phyloP scores from a whole-genome alignment of 1,139 yeast genomes.

The Lipomyces yarrowii region DNA sequence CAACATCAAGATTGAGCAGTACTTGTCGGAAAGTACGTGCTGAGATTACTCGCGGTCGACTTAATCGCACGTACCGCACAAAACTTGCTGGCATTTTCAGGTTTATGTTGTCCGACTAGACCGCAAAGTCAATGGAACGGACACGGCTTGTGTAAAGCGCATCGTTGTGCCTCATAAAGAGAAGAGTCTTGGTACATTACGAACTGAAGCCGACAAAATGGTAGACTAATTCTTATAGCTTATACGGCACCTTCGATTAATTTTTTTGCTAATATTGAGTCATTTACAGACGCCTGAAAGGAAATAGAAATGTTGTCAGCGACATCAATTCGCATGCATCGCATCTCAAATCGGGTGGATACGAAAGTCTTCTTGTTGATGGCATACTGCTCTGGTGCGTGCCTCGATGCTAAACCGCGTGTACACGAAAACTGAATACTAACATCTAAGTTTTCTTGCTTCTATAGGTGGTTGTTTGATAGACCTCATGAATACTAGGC shows the following conservation, averaged over 20 bases:
- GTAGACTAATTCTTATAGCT: slow-evolving; percentile 20
- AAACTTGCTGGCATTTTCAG: slow-evolving; percentile 8
- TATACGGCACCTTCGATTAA: background rate
- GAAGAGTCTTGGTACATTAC: slow-evolving; percentile 62
- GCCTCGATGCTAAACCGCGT: background rate
- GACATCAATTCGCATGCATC: slow-evolving; percentile 96
- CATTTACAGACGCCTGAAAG: slow-evolving; percentile 63
- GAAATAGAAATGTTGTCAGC: slow-evolving; percentile 76
- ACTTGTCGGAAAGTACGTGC: slow-evolving; percentile 55
- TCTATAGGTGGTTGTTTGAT: slow-evolving; percentile 74
- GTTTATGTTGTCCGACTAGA: slow-evolving; percentile 60
- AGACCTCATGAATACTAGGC: slow-evolving; percentile 91
- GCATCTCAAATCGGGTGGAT: slow-evolving; percentile 56
- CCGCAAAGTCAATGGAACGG: slow-evolving; percentile 37
- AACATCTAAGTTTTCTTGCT: background rate
- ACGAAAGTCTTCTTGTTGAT: slow-evolving; percentile 87
- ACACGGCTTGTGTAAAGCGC: slow-evolving; percentile 64
- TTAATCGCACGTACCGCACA: background rate
- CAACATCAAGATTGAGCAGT: slow-evolving; percentile 56
- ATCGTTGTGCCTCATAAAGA: slow-evolving; percentile 76
- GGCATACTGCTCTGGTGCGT: slow-evolving; percentile 73
- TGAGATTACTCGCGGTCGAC: background rate
- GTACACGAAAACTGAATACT: background rate
- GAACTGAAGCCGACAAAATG: slow-evolving; percentile 86
- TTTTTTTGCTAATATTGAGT: background rate